Base-by-base conservation (phyloP, 2,329 filamentous ascomycete species). In the Scedosporium aurantiacum region DNA sequence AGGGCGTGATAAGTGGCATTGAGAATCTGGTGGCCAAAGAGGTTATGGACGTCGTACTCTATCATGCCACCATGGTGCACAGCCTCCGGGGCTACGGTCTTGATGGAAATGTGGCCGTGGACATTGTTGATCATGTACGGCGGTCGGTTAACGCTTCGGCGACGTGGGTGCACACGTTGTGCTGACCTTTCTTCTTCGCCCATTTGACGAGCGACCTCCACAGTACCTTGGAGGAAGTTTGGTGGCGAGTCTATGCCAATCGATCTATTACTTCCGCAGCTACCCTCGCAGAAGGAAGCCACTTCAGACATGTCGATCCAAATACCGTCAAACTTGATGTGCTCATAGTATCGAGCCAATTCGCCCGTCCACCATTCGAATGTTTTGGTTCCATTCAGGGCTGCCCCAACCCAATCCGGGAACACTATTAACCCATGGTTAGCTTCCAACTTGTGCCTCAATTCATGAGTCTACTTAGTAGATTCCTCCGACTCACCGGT, bases 11-110 rank as follows among this genome's bases (percentile, higher is more conserved):
- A 90, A 0, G 90, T 94, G 8, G 89, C 88, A 63, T 88, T 88
- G 62, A 91, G 77, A 65, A 92, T 89, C 70, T 87, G 84, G 67
- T 89, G 81, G 0, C 89, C 89, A 68, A 80, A 93, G 1, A 94
- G 74, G 68, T 90, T 94, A 77, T 96, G 91, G 27, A 90, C 83
- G 69, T 95, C 90, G 69, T 96, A 96, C 69, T 95, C 88, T 47
- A 83, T 71, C 1, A 83, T 78, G 3, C 89, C 89, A 66, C 90
- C 88, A 55, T 82, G 77, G 68, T 94, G 89, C 2, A 87, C 91
- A 0, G 90, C 87, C 65, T 71, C 71, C 47, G 71, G 73, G 54
- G 73, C 63, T 2, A 86, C 84, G 16, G 83, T 86, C 23, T 93
- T 78, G 67, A 90, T 88, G 32, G 69, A 66, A 61, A 72, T 71